These are phyloP conservation scores for Aspergillus sclerotialis DNA, from an alignment of 2,329 filamentous ascomycete species.

Conservation along the genomic window DNA sequence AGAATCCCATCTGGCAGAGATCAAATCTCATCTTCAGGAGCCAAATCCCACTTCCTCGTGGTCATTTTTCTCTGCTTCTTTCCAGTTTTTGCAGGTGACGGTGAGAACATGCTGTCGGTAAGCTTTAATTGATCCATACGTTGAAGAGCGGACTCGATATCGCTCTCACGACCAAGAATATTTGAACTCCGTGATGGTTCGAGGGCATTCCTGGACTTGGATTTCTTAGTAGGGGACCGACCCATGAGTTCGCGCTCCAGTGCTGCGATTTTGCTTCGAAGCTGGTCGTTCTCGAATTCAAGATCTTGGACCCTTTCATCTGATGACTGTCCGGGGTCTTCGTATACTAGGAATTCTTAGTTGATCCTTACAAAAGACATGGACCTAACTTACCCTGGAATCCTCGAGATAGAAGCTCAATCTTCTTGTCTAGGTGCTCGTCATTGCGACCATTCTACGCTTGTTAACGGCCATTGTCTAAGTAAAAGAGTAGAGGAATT, in stretches of 20 bases:
- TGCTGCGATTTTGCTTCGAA: constrained; percentile 58
- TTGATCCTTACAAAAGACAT: neutral
- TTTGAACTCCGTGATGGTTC: constrained; percentile 21
- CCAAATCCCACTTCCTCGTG: constrained; percentile 42
- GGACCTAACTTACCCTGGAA: constrained; percentile 34
- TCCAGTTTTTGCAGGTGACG: constrained; percentile 17
- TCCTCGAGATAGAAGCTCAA: constrained; percentile 62
- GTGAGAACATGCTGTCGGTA: constrained; percentile 26
- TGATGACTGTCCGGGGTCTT: constrained; percentile 42
- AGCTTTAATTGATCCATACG: constrained; percentile 35
- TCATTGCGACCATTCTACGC: constrained; percentile 60
- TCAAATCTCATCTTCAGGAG: constrained; percentile 33
- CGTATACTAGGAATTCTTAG: constrained; percentile 32
- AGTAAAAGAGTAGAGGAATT: neutral
- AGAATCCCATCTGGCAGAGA: neutral
- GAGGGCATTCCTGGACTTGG: constrained; percentile 25
- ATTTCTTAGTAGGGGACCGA: constrained; percentile 56
- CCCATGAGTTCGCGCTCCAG: constrained; percentile 59
- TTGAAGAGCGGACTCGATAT: constrained; percentile 32
- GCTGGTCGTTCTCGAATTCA: constrained; percentile 62
- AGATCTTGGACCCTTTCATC: constrained; percentile 59
- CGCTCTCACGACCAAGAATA: constrained; percentile 29
- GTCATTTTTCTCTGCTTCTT: constrained; percentile 40
- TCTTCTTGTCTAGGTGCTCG: constrained; percentile 80
- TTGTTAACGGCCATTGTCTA: constrained; percentile 9